phyloP scores from a whole-genome alignment of 2,329 filamentous ascomycete genomes.

The Colletotrichum agaves region DNA sequence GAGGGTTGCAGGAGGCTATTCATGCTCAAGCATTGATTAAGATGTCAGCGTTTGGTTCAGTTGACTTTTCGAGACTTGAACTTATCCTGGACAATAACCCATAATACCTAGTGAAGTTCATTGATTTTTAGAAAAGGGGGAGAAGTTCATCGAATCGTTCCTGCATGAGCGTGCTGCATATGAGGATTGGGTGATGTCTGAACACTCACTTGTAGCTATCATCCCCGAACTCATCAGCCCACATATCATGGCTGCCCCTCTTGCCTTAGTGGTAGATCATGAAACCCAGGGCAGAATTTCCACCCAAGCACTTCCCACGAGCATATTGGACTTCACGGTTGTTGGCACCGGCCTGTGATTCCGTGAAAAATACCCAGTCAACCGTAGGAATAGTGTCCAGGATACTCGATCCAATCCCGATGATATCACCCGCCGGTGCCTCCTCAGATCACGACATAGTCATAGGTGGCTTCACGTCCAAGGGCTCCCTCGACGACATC shows the following conservation, averaged over 20 bases:
- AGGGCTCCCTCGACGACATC: not conserved
- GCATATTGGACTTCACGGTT: conserved; percentile 48
- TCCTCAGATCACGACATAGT: conserved; percentile 48
- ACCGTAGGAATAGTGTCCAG: conserved; percentile 40
- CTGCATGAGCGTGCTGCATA: not conserved
- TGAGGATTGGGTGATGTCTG: not conserved
- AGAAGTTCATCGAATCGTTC: conserved; percentile 41
- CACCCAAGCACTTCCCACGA: conserved; percentile 49
- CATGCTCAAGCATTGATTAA: too few relatives aligned
- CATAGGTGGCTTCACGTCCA: conserved; percentile 22
- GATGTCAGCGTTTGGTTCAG: too few relatives aligned
- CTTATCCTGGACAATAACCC: too few relatives aligned
- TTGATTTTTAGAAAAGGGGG: conserved; percentile 47
- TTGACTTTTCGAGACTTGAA: too few relatives aligned
- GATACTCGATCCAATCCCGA: conserved; percentile 11
- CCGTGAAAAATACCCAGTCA: conserved; percentile 45
- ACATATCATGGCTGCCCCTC: conserved; percentile 42
- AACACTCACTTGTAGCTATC: conserved; percentile 41
- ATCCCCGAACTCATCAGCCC: conserved; percentile 48
- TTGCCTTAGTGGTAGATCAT: conserved; percentile 44
- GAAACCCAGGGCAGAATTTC: conserved; percentile 44
- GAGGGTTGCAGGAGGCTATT: too few relatives aligned
- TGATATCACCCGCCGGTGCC: conserved; percentile 43
- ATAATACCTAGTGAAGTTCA: too few relatives aligned
- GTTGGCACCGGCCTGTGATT: conserved; percentile 41